Conservation (phyloP, 495 filamentous ascomycete genomes). For the Glarea lozoyensis region DNA sequence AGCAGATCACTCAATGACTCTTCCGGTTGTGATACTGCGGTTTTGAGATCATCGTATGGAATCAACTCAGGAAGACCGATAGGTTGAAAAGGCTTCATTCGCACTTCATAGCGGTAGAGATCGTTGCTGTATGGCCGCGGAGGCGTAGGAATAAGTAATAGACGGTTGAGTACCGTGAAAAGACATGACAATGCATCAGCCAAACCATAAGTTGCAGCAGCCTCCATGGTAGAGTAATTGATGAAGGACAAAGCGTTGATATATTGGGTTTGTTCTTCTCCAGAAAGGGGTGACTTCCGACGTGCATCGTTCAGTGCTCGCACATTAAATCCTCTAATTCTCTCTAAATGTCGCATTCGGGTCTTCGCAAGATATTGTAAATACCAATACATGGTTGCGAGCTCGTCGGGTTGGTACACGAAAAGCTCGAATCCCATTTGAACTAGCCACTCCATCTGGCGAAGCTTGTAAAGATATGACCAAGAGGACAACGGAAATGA, state of each 20-base stretch:
- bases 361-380: constrained; percentile 47
- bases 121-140: constrained; percentile 62
- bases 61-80: constrained; percentile 66
- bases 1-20: constrained; percentile 37
- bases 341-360: constrained; percentile 54
- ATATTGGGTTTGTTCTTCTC: constrained; percentile 35
- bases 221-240: constrained; percentile 54
- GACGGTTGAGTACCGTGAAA: constrained; percentile 56
- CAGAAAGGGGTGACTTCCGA: constrained; percentile 8
- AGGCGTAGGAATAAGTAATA: constrained; percentile 48
- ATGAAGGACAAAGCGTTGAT: constrained; percentile 48
- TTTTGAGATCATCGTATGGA: constrained; percentile 50
- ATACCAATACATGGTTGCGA: constrained; percentile 87
- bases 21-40: constrained; percentile 28
- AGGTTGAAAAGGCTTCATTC: constrained; percentile 78
- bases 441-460: constrained; percentile 76
- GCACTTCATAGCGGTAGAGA: constrained; percentile 67
- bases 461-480: constrained; percentile 82
- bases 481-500: constrained; percentile 76
- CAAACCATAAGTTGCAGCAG: constrained; percentile 59
- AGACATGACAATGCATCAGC: constrained; percentile 58
- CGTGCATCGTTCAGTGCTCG: constrained; percentile 25
- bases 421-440: constrained; percentile 95
- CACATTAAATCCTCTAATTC: constrained; percentile 55
- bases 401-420: constrained; percentile 79